Evolutionary conservation across 2,329 filamentous ascomycete genomes (phyloP).

Genomic region (Ambrosiella xylebori): DNA sequence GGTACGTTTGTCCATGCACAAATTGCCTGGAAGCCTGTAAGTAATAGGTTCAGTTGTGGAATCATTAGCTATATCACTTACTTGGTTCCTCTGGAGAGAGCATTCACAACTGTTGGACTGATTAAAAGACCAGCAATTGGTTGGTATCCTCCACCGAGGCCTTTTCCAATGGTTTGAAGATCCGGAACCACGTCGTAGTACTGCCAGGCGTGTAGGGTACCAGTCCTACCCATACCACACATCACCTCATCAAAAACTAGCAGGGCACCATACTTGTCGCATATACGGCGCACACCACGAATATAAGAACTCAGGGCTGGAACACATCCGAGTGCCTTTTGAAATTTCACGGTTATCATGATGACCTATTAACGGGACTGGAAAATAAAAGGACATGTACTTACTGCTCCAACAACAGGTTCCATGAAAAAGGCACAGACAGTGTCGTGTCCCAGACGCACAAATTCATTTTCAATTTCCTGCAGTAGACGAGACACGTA

Average conservation of each 20-base stretch:
- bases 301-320: slow-evolving; percentile 52
- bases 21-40: slow-evolving; percentile 15
- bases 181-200: slow-evolving; percentile 37
- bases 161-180: slow-evolving; percentile 50
- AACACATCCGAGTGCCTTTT: slow-evolving; percentile 43
- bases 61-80: slow-evolving; percentile 19
- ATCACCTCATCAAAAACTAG: slow-evolving; percentile 70
- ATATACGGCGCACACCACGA: slow-evolving; percentile 47
- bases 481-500: slow-evolving; percentile 44
- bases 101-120: slow-evolving; percentile 28
- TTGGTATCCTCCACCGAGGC: slow-evolving; percentile 44
- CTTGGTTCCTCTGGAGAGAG: neutral
- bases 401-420: slow-evolving; percentile 47
- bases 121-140: slow-evolving; percentile 44
- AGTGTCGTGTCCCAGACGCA: slow-evolving; percentile 41
- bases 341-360: no score
- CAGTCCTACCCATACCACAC: slow-evolving; percentile 46
- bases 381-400: neutral
- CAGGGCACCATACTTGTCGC: slow-evolving; percentile 52
- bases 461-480: slow-evolving; percentile 53
- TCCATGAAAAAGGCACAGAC: slow-evolving; percentile 60
- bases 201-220: slow-evolving; percentile 44
- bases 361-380: no score
- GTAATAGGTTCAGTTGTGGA: slow-evolving; percentile 15
- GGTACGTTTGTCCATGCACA: slow-evolving; percentile 43